Evolutionary conservation across 345 rosid species (phyloP).

Genomic region (Linum lewisii): DNA sequence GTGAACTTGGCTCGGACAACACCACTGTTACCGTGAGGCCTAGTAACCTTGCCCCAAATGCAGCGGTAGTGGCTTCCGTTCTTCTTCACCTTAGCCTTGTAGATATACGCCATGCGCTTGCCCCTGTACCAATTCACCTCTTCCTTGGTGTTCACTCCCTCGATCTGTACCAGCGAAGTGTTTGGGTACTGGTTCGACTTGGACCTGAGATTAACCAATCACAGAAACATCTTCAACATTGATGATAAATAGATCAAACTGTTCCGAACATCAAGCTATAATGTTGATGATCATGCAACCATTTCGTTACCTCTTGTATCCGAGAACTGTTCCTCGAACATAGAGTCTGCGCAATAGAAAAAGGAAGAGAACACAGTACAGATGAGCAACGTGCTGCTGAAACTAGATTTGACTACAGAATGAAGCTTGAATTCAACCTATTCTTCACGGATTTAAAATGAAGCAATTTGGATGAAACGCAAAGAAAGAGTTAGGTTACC

Average conservation of each 20-base stretch:
- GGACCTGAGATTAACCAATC: slow-evolving; percentile 9
- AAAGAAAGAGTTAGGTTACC: neutral
- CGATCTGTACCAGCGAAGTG: slow-evolving; percentile 22
- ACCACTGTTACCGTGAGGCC: slow-evolving; percentile 23
- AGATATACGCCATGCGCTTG: slow-evolving; percentile 19
- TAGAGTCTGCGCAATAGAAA: slow-evolving; percentile 12
- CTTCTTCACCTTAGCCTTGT: slow-evolving; percentile 22
- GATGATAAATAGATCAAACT: no score
- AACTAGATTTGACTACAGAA: neutral
- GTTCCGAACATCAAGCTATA: neutral
- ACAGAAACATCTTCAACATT: neutral
- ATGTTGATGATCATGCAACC: neutral
- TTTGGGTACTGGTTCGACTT: slow-evolving; percentile 24
- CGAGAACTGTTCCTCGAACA: slow-evolving; percentile 20
- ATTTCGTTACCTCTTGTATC: slow-evolving; percentile 17
- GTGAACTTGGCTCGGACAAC: slow-evolving; percentile 24
- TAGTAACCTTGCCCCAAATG: slow-evolving; percentile 22
- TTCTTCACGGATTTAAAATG: no score
- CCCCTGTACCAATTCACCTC: slow-evolving; percentile 21
- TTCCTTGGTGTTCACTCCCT: slow-evolving; percentile 24
- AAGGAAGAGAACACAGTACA: neutral
- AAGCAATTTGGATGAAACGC: neutral
- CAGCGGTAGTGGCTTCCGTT: slow-evolving; percentile 21
- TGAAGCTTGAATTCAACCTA: neutral
- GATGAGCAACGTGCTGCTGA: neutral